Conservation (phyloP, 192 early-diverging fungal genomes). For the Polychytrium aggregatum region DNA sequence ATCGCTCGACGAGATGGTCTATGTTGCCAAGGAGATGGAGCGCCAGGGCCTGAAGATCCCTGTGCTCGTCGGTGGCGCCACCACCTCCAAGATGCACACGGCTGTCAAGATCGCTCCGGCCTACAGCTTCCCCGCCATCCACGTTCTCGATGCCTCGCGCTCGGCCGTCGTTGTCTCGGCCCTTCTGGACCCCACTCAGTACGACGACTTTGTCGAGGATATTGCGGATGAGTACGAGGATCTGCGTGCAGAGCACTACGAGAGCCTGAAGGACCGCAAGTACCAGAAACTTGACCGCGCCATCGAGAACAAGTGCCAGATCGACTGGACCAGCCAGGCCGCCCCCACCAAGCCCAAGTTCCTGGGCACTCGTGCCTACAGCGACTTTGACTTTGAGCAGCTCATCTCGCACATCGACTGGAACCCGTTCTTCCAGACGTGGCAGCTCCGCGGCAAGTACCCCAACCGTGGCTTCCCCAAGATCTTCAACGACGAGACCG, state of each 20-base stretch:
- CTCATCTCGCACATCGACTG: constrained; percentile 87
- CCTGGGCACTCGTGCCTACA: constrained; percentile 58
- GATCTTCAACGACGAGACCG: constrained; percentile 92
- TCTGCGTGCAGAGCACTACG: constrained; percentile 83
- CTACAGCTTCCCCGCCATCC: constrained; percentile 68
- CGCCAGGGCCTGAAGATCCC: constrained; percentile 76
- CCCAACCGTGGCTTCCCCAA: constrained; percentile 96
- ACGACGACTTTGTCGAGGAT: constrained; percentile 83
- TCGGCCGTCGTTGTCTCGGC: constrained; percentile 84
- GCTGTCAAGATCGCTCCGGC: constrained; percentile 93
- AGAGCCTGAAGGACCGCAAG: constrained; percentile 74
- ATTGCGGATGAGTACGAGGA: constrained; percentile 90
- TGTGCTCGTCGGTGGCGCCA: constrained; percentile 88
- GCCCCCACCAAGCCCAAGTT: constrained; percentile 70
- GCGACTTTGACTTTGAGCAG: constrained; percentile 58
- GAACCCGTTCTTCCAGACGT: constrained; percentile 99
- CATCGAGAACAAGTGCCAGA: constrained; percentile 44
- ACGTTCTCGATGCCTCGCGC: constrained; percentile 84
- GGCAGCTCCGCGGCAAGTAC: constrained; percentile 91
- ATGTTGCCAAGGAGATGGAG: constrained; percentile 88
- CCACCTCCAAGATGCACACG: constrained; percentile 91
- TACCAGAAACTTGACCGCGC: constrained; percentile 65
- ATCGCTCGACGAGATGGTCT: constrained; percentile 93
- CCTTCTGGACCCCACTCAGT: constrained; percentile 62
- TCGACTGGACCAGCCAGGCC: constrained; percentile 59